Percentiles rank a stretch among this genome's conserved stretches.
Conservation (phyloP, 2,329 filamentous ascomycete genomes). For the Fonsecaea erecta region DNA sequence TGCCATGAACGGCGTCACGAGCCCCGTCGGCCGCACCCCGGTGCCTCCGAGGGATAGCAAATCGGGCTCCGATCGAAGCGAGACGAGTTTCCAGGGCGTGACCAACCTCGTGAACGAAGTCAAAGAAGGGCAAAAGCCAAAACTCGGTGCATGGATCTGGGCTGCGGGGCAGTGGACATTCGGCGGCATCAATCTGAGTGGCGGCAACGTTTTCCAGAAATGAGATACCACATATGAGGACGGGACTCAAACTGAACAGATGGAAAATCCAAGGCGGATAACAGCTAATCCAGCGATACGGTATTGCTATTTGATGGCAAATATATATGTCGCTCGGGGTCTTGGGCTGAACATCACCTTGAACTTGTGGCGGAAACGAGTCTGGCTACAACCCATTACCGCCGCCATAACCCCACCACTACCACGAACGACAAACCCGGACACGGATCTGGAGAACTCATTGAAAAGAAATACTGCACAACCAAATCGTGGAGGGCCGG, state of each 20-base stretch:
- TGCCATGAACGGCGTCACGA: constrained; percentile 63
- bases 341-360: background rate
- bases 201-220: constrained; percentile 26
- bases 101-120: constrained; percentile 46
- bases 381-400: background rate
- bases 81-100: constrained; percentile 44
- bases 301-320: too few species aligned
- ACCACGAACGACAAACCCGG: background rate
- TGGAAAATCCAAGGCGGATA: too few species aligned
- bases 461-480: background rate
- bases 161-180: constrained; percentile 50
- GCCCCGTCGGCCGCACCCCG: constrained; percentile 50
- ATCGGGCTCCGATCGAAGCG: constrained; percentile 39
- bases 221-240: background rate
- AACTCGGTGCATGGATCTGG: constrained; percentile 52
- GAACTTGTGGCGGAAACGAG: background rate
- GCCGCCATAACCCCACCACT: background rate
- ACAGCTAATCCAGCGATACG: too few species aligned
- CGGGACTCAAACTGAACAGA: background rate
- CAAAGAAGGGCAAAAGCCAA: constrained; percentile 45
- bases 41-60: constrained; percentile 40
- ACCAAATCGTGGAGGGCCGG: background rate
- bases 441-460: background rate
- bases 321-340: too few species aligned
- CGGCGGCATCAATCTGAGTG: constrained; percentile 44